These are phyloP conservation scores for Ceratobasidium sp. DNA, from an alignment of 1,284 basidiomycete genomes.

Conservation along the genomic window DNA sequence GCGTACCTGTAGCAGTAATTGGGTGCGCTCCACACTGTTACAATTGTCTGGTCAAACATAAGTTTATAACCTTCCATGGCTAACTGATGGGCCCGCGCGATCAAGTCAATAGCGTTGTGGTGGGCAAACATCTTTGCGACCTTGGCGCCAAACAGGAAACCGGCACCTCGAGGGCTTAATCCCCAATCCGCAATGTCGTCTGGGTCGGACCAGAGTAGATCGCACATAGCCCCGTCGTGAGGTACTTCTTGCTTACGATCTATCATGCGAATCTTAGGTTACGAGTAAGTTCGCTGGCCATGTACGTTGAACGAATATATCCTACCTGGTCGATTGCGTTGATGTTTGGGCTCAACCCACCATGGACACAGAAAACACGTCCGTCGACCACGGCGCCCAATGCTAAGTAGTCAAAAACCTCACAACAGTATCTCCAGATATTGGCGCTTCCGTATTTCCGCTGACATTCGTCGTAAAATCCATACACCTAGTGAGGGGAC, in stretches of 20 bases:
- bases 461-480: constrained; percentile 99
- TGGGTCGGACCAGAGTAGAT: constrained; percentile 97
- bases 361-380: constrained; percentile 90
- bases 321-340: constrained; percentile 85
- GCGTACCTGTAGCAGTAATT: constrained; percentile 96
- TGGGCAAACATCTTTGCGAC: constrained; percentile 90
- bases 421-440: constrained; percentile 98
- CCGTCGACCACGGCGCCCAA: constrained; percentile 96
- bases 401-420: constrained; percentile 97
- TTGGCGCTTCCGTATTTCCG: constrained; percentile 94
- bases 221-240: constrained; percentile 99
- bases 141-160: constrained; percentile 93
- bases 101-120: constrained; percentile 91
- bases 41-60: constrained; percentile 96
- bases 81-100: constrained; percentile 96
- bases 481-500: constrained; percentile 75
- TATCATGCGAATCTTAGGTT: constrained; percentile 84
- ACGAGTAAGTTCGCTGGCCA: background rate
- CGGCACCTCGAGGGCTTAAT: constrained; percentile 94
- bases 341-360: constrained; percentile 89
- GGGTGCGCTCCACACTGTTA: constrained; percentile 98
- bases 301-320: constrained; percentile 34
- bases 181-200: constrained; percentile 97
- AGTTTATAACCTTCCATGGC: constrained; percentile 99
- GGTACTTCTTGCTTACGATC: constrained; percentile 98